phyloP scores from a whole-genome alignment of 306 rosid species.

The Fagus crenata region DNA sequence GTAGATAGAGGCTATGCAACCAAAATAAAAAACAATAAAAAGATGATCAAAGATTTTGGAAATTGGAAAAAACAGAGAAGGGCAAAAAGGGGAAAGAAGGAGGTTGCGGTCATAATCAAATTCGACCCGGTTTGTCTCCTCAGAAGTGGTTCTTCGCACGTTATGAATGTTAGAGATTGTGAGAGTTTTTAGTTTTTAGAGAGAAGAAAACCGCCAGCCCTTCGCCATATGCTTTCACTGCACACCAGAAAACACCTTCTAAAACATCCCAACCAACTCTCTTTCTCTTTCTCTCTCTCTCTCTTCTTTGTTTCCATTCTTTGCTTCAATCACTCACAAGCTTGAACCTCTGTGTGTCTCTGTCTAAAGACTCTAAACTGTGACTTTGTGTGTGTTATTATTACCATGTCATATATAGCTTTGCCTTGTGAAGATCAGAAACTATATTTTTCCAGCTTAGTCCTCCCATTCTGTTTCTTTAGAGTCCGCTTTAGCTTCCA shows the following conservation, averaged over 20 bases:
- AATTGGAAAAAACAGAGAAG: constrained; percentile 11
- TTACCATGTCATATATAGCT: background rate
- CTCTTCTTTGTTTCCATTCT: constrained; percentile 9
- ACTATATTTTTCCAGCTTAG: constrained; percentile 2
- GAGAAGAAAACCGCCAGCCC: constrained; percentile 30
- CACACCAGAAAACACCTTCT: constrained; percentile 39
- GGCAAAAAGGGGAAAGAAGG: constrained; percentile 32
- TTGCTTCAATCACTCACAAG: constrained; percentile 14
- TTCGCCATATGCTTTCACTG: constrained; percentile 44
- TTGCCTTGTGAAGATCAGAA: constrained; percentile 26
- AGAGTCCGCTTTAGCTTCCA: background rate
- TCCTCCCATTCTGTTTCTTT: background rate
- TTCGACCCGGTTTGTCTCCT: constrained; percentile 81
- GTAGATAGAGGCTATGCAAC: no score
- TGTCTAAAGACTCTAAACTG: background rate
- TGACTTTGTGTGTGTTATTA: background rate
- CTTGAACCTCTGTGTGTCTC: constrained; percentile 18
- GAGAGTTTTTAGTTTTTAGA: background rate
- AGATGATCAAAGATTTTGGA: no score
- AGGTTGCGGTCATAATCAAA: constrained; percentile 49
- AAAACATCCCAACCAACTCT: constrained; percentile 36
- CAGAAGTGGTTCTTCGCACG: constrained; percentile 83
- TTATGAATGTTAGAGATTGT: constrained; percentile 41
- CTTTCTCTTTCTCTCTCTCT: constrained; percentile 17
- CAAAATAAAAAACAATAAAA: no score